These are phyloP conservation scores for Ophiostoma quercus DNA, from an alignment of 2,329 filamentous ascomycete genomes.

Conservation along the genomic window DNA sequence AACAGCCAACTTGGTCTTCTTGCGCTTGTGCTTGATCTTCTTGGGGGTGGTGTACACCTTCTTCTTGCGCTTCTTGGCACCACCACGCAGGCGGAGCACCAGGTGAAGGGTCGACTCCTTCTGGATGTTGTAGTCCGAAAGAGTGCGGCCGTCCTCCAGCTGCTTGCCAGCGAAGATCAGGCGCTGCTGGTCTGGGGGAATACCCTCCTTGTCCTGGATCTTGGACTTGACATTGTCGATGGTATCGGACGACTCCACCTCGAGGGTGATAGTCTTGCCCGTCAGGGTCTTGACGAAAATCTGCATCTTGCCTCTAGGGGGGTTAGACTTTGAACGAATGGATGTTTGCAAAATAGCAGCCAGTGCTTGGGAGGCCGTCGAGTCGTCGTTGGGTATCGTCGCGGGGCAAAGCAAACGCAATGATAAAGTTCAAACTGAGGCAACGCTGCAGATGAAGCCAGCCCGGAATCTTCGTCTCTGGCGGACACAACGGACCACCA, in stretches of 20 bases:
- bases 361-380: constrained; percentile 16
- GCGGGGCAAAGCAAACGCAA: neutral
- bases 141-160: constrained; percentile 97
- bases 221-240: constrained; percentile 99
- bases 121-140: constrained; percentile 99
- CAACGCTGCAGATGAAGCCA: constrained; percentile 12
- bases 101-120: constrained; percentile 99
- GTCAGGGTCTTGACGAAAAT: constrained; percentile 83
- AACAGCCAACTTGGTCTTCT: constrained; percentile 99
- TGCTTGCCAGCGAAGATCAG: constrained; percentile 99
- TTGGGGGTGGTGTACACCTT: constrained; percentile 99
- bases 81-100: constrained; percentile 96
- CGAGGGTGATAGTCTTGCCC: constrained; percentile 99
- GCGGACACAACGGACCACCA: constrained; percentile 5
- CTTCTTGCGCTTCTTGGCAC: constrained; percentile 99
- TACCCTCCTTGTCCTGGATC: constrained; percentile 98
- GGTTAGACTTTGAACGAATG: constrained; percentile 18
- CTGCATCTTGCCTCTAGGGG: constrained; percentile 61
- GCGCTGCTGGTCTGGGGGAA: constrained; percentile 98
- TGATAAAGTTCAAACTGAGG: neutral
- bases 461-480: neutral
- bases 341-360: neutral
- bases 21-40: constrained; percentile 99
- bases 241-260: constrained; percentile 99
- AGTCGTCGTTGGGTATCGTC: neutral